phyloP scores from a whole-genome alignment of 1,284 basidiomycete genomes.

The Grifola frondosa region DNA sequence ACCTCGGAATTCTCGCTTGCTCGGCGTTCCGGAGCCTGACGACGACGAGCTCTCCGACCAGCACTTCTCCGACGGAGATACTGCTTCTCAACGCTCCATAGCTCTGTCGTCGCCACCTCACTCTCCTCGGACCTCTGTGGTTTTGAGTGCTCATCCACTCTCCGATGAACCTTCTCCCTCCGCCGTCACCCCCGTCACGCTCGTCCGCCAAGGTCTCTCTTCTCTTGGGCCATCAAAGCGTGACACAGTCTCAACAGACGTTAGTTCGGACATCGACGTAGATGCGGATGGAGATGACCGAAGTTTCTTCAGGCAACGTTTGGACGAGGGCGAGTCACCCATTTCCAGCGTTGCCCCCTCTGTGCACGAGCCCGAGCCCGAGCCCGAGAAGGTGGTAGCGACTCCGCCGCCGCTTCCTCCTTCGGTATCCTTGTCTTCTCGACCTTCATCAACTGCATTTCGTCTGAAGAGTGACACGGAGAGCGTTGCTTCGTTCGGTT shows the following conservation, averaged over 20 bases:
- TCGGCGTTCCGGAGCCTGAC: slow-evolving; percentile 25
- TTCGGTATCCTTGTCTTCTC: slow-evolving; percentile 16
- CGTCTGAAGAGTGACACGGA: slow-evolving; percentile 44
- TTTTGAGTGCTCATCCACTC: slow-evolving; percentile 43
- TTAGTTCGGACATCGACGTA: slow-evolving; percentile 43
- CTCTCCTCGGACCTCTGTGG: slow-evolving; percentile 28
- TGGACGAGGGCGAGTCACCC: slow-evolving; percentile 44
- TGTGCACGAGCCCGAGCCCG: slow-evolving; percentile 42
- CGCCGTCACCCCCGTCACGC: slow-evolving; percentile 22
- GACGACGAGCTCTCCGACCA: slow-evolving; percentile 26
- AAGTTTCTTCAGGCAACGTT: slow-evolving; percentile 44
- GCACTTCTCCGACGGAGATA: slow-evolving; percentile 56
- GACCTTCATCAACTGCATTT: slow-evolving; percentile 20
- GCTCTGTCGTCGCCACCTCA: slow-evolving; percentile 60
- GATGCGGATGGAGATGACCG: slow-evolving; percentile 40
- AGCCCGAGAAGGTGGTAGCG: slow-evolving; percentile 34
- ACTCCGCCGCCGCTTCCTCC: slow-evolving; percentile 17
- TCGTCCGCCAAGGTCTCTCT: slow-evolving; percentile 28
- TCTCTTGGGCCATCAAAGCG: slow-evolving; percentile 19
- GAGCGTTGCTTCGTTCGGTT: slow-evolving; percentile 60
- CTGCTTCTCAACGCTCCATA: slow-evolving; percentile 78
- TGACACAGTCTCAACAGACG: slow-evolving; percentile 47
- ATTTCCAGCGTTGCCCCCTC: slow-evolving; percentile 52
- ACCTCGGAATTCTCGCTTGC: slow-evolving; percentile 28
- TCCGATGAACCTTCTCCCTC: slow-evolving; percentile 15